Base-by-base conservation (phyloP, 768 basidiomycete genomes). In the Suillus bovinus region DNA sequence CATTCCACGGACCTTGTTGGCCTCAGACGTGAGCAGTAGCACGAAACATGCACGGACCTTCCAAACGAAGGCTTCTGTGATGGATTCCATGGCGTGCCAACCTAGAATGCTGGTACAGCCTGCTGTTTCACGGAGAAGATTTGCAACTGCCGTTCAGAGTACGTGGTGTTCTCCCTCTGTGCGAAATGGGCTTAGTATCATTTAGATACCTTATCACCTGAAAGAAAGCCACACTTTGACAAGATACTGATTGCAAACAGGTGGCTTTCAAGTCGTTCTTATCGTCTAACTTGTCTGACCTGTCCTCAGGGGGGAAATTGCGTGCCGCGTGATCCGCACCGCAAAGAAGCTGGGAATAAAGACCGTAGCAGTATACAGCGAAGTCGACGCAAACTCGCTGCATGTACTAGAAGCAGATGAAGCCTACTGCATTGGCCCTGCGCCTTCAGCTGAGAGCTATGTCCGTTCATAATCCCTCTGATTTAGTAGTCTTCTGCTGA, bases 241-340 rank as follows among this genome's bases (percentile, higher is more conserved):
- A 97, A 97, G 81, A 92, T 96, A 63, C 82, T 97, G 27, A 87
- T 97, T 61, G 94, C 94, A 0, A 97, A 97, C 71, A 80, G 94
- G 94, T 89, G 60, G 58, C 29, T 11, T 79, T 56, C 41, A 9
- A 6, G 17, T 4, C 2, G 9, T 42, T 46, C 9, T 47, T 44
- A 13, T 14, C 49, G 31, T 29, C 34, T 61, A 24, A 39, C 42
- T 53, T 13, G 62, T 27, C 38, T 49, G 17, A 63, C 22, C 5
- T 59, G 2, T 33, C 3, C 52, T 16, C 64, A 96, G 94, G 74
- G 95, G 95, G 53, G 95, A 98, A 76, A 98, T 98, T 65, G 94
- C 95, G 6, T 97, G 96, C 74, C 88, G 95, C 22, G 93, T 98
- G 49, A 96, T 96, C 60, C 88, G 91, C 29, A 96, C 95, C 0